Percentiles rank a stretch among this genome's conserved stretches.
These are phyloP conservation scores for Sordariomycetes sp. DNA, from an alignment of 2,329 filamentous ascomycete species.

Conservation along the genomic window DNA sequence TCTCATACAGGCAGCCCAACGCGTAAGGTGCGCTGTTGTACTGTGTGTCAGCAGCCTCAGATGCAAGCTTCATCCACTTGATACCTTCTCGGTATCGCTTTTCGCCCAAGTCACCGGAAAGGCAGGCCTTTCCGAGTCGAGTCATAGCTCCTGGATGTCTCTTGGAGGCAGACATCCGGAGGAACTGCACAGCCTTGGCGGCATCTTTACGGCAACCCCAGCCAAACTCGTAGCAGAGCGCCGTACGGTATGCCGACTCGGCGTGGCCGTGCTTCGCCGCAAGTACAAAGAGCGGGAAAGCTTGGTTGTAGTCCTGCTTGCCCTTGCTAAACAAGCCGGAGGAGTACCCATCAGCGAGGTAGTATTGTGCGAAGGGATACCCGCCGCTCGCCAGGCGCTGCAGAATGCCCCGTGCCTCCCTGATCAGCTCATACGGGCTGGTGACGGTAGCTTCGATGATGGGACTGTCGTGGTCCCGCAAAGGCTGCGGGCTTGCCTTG, in stretches of 20 bases:
- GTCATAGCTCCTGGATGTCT: conserved; percentile 94
- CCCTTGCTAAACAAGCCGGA: conserved; percentile 94
- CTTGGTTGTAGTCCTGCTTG: conserved; percentile 82
- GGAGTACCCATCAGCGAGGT: conserved; percentile 87
- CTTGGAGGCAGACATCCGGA: conserved; percentile 83
- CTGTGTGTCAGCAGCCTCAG: conserved; percentile 80
- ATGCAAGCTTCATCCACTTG: conserved; percentile 92
- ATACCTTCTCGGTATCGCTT: conserved; percentile 84
- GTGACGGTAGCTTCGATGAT: conserved; percentile 34
- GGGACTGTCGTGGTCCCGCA: conserved; percentile 36
- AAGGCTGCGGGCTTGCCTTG: conserved; percentile 36
- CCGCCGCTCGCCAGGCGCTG: conserved; percentile 78
- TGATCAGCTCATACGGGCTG: conserved; percentile 60
- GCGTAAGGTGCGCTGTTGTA: conserved; percentile 93
- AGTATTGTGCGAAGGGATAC: conserved; percentile 97
- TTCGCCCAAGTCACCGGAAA: conserved; percentile 80
- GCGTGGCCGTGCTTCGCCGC: conserved; percentile 96
- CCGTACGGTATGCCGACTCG: conserved; percentile 88
- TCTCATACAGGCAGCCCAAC: conserved; percentile 79
- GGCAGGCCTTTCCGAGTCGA: conserved; percentile 80
- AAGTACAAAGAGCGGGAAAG: conserved; percentile 85
- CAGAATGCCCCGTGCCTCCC: conserved; percentile 82
- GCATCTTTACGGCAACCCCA: conserved; percentile 91
- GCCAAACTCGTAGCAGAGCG: conserved; percentile 93
- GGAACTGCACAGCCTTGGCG: conserved; percentile 87